Evolutionary conservation across 768 basidiomycete genomes (phyloP).

Genomic region (Pulveroboletus sp.): DNA sequence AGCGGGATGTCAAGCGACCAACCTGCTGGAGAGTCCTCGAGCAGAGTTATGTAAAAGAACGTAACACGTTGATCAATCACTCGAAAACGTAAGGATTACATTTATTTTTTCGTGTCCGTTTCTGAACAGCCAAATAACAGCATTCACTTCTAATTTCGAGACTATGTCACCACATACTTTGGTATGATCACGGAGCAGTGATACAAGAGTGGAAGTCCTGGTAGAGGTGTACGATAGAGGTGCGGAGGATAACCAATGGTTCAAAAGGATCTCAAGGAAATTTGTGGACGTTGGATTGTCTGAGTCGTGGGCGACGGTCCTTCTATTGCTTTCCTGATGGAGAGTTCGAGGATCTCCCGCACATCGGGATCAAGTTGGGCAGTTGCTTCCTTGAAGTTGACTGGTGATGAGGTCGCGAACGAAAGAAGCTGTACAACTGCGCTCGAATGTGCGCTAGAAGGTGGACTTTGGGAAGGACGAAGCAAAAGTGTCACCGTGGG

Average conservation of each 20-base stretch:
- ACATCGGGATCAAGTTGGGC: slow-evolving; percentile 54
- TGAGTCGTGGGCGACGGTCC: slow-evolving; percentile 36
- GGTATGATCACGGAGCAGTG: slow-evolving; percentile 5
- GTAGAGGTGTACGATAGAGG: background rate
- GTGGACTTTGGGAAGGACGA: slow-evolving; percentile 42
- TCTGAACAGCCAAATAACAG: background rate
- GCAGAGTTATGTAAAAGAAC: no score
- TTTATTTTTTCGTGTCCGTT: no score
- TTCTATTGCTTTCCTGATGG: slow-evolving; percentile 72
- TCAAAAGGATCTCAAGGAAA: slow-evolving; percentile 70
- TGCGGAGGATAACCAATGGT: background rate
- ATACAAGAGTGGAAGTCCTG: background rate
- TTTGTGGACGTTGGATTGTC: slow-evolving; percentile 61
- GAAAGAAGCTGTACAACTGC: slow-evolving; percentile 64
- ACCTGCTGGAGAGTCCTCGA: no score
- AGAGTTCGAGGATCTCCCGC: slow-evolving; percentile 66
- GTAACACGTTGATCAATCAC: no score
- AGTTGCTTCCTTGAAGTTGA: slow-evolving; percentile 83
- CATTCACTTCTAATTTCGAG: background rate
- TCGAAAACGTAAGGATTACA: no score
- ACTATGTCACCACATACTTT: background rate
- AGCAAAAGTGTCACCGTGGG: slow-evolving; percentile 74
- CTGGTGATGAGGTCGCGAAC: slow-evolving; percentile 67
- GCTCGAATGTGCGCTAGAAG: slow-evolving; percentile 48
- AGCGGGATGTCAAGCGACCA: no score